A percentile compares a stretch with the other conserved stretches of the same genome.
These are phyloP conservation scores for Entamoeba dispar DNA, from an alignment of 208 protist species.

Conservation along the genomic window DNA sequence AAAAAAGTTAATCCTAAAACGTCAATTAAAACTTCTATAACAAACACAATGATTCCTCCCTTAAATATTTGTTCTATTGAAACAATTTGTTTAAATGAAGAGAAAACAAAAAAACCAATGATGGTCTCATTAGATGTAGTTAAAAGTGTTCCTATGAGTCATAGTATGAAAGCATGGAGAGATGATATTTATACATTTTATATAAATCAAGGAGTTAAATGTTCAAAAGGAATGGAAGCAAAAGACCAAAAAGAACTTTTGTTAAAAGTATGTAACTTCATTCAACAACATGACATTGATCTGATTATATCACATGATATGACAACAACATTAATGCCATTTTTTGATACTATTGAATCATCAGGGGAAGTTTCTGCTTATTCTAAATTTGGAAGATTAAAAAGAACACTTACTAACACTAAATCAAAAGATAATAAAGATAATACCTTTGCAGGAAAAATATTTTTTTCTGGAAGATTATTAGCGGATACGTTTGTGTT, in stretches of 20 bases:
- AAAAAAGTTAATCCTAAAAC: background rate
- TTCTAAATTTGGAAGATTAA: background rate
- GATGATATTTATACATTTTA: background rate
- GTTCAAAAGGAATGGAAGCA: background rate
- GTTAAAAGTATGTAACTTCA: background rate
- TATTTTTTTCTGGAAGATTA: background rate
- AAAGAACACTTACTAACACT: background rate
- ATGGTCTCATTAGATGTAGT: background rate
- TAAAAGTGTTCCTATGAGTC: background rate
- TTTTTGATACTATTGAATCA: background rate
- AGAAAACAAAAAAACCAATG: background rate
- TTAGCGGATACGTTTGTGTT: background rate
- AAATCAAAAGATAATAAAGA: background rate
- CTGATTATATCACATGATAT: background rate
- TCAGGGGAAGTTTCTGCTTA: background rate
- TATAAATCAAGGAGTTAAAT: background rate
- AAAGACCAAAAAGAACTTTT: background rate
- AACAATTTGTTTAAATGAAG: background rate
- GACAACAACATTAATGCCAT: background rate
- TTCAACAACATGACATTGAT: background rate
- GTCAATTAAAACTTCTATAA: background rate
- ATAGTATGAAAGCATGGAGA: background rate
- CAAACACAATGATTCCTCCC: background rate
- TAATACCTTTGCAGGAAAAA: background rate
- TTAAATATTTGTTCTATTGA: background rate